Conservation (phyloP, 2,329 filamentous ascomycete species). For the Apiospora marii region DNA sequence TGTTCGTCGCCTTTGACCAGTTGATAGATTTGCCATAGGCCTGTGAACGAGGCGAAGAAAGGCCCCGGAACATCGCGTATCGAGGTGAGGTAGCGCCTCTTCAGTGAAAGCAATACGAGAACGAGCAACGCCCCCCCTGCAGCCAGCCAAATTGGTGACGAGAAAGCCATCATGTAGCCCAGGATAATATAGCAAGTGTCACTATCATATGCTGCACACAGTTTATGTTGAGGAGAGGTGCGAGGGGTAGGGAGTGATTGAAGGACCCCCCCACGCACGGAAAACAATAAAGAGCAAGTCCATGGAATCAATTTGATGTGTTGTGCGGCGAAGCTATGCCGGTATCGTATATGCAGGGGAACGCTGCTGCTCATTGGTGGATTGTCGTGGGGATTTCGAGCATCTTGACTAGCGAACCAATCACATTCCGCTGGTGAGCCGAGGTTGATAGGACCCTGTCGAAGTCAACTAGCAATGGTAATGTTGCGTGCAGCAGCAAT, state of each 20-base stretch:
- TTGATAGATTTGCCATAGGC: constrained; percentile 49
- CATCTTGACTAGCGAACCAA: not conserved
- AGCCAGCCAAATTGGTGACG: not conserved
- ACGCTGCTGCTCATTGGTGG: not conserved
- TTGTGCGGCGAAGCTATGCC: not conserved
- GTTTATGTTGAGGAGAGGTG: not conserved
- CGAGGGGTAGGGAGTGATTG: not conserved
- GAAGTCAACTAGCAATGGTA: not conserved
- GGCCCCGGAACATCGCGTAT: constrained; percentile 48
- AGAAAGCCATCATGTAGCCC: not conserved
- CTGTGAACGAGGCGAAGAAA: constrained; percentile 49
- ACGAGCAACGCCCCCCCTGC: not conserved
- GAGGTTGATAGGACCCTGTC: not conserved
- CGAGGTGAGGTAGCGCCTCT: constrained; percentile 30
- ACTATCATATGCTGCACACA: too few relatives aligned
- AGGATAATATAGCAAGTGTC: not conserved
- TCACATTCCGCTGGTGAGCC: not conserved
- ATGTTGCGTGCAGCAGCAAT: too few relatives aligned
- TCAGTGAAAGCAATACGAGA: not conserved
- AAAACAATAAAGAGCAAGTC: not conserved
- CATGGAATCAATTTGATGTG: not conserved
- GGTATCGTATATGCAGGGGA: not conserved
- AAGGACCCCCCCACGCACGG: not conserved
- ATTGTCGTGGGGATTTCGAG: not conserved
- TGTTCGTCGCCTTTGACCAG: constrained; percentile 48